These are phyloP conservation scores for Protea cynaroides DNA, from an alignment of 164 flowering plant species.

Conservation along the genomic window DNA sequence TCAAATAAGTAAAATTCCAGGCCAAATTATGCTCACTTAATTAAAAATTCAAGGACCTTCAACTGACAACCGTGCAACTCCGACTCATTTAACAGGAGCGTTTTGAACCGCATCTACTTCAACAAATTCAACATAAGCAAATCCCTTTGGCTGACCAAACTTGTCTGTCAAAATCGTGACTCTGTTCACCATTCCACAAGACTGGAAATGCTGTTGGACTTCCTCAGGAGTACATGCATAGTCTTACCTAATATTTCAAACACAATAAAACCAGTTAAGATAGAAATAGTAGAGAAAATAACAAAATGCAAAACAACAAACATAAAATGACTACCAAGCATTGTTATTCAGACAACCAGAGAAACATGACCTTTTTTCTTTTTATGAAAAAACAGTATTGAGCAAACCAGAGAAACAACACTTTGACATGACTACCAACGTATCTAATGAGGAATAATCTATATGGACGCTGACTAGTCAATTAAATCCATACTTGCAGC, in stretches of 20 bases:
- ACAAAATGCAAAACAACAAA: background rate
- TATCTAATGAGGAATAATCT: too few species aligned
- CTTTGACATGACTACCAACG: too few species aligned
- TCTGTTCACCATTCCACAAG: conserved; percentile 78
- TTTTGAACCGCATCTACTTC: conserved; percentile 75
- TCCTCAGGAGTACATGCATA: conserved; percentile 82
- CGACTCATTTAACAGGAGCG: conserved; percentile 67
- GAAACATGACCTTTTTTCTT: too few species aligned
- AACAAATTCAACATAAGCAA: conserved; percentile 79
- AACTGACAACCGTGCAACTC: conserved; percentile 75
- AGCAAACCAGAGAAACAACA: too few species aligned
- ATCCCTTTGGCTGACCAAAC: conserved; percentile 82
- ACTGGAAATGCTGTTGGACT: conserved; percentile 78
- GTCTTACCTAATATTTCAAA: conserved; percentile 49
- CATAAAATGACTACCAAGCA: too few species aligned
- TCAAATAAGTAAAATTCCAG: background rate
- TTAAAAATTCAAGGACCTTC: conserved; percentile 37
- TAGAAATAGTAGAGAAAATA: background rate
- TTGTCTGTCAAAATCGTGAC: conserved; percentile 79
- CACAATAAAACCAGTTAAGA: background rate
- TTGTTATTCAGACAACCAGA: too few species aligned
- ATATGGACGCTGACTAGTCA: too few species aligned
- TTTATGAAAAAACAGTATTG: too few species aligned
- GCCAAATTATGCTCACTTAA: background rate
- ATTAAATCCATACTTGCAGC: too few species aligned